Evolutionary conservation across 768 basidiomycete genomes (phyloP).

Genomic region (Thelephora ganbajun): DNA sequence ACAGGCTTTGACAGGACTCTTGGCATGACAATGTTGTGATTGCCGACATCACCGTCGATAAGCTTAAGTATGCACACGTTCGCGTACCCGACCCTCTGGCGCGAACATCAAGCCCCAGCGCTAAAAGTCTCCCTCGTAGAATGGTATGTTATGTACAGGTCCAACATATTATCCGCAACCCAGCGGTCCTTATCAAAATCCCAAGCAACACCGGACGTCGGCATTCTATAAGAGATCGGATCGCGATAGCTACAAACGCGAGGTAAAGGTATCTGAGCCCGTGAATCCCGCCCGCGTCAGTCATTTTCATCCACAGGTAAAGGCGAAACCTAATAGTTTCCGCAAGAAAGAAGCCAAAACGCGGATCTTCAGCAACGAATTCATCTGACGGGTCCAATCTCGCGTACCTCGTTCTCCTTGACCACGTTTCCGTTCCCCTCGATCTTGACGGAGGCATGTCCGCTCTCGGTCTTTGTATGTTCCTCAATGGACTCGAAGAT

Average conservation of each 20-base stretch:
- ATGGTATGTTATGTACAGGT: no score
- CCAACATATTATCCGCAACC: no score
- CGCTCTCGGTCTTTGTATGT: conserved; percentile 39
- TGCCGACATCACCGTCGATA: no score
- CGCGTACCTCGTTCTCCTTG: conserved; percentile 43
- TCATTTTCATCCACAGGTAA: neutral
- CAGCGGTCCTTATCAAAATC: no score
- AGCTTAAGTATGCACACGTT: no score
- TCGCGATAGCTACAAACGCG: conserved; percentile 54
- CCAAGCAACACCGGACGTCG: no score
- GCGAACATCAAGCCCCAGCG: no score
- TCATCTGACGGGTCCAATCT: conserved; percentile 19
- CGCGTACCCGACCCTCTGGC: no score
- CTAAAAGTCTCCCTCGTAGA: no score
- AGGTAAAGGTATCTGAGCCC: conserved; percentile 63
- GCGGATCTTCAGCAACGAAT: neutral
- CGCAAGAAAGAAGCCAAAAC: conserved; percentile 34
- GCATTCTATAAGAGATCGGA: conserved; percentile 43
- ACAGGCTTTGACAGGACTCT: no score
- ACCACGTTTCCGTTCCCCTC: conserved; percentile 29
- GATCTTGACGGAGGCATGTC: conserved; percentile 42
- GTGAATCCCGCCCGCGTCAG: no score
- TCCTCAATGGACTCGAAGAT: conserved; percentile 56
- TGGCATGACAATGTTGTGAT: no score
- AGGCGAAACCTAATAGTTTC: conserved; percentile 28